These are phyloP conservation scores for Cerrena zonata DNA, from an alignment of 1,284 basidiomycete species.

Conservation along the genomic window DNA sequence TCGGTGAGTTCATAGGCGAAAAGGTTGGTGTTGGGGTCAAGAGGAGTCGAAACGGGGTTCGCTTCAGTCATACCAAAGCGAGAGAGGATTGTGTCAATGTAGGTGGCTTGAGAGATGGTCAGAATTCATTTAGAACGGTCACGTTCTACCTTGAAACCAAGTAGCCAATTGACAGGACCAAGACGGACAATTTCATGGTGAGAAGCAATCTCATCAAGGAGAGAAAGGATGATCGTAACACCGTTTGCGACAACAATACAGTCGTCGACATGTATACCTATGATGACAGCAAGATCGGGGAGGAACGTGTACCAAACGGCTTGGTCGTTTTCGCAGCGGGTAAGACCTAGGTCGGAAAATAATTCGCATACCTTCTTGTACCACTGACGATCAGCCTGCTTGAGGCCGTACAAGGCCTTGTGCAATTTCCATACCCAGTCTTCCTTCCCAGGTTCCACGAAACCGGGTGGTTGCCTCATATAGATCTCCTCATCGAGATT, in stretches of 20 bases:
- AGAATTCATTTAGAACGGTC: background rate
- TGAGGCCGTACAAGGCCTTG: too few relatives aligned
- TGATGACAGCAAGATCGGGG: background rate
- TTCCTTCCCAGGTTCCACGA: slow-evolving; percentile 24
- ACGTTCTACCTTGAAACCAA: background rate
- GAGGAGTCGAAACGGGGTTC: background rate
- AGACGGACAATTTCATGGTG: background rate
- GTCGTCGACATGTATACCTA: background rate
- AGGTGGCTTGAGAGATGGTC: background rate
- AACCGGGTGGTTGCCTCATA: slow-evolving; percentile 32
- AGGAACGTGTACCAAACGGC: background rate
- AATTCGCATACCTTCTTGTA: background rate
- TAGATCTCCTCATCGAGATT: slow-evolving; percentile 35
- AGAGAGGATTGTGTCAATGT: background rate
- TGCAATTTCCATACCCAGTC: slow-evolving; percentile 28
- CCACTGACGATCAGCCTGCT: too few relatives aligned
- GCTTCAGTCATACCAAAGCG: background rate
- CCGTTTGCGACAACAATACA: background rate
- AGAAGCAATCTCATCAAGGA: background rate
- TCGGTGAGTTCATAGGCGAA: too few relatives aligned
- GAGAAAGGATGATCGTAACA: background rate
- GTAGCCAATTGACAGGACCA: background rate
- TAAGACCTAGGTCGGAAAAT: background rate
- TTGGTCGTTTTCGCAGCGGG: background rate
- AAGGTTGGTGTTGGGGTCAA: too few relatives aligned